Percentiles rank a stretch among this genome's conserved stretches.
Conservation (phyloP, 768 basidiomycete species). For the Cystobasidiopsis lactophilus region DNA sequence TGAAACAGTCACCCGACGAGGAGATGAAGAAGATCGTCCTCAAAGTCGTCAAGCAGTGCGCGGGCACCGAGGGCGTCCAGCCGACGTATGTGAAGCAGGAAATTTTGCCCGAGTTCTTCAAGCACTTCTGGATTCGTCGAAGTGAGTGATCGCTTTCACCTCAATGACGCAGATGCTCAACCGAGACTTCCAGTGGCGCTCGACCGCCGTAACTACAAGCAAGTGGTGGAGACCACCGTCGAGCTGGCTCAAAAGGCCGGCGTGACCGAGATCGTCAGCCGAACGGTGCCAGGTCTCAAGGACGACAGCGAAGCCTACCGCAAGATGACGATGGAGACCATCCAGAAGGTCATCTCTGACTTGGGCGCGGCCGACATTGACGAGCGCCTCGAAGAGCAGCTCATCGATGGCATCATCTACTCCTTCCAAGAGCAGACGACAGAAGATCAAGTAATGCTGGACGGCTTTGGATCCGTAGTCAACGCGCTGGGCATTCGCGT, state of each 20-base stretch:
- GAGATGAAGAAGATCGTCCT: slow-evolving; percentile 99
- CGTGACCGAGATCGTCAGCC: slow-evolving; percentile 82
- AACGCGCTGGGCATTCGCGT: slow-evolving; percentile 87
- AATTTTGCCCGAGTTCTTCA: slow-evolving; percentile 97
- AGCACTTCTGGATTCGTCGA: slow-evolving; percentile 66
- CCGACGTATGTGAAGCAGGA: slow-evolving; percentile 90
- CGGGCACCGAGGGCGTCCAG: slow-evolving; percentile 93
- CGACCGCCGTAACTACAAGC: slow-evolving; percentile 82
- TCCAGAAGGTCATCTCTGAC: slow-evolving; percentile 80
- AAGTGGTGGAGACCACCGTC: slow-evolving; percentile 95
- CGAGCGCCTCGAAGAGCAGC: slow-evolving; percentile 74
- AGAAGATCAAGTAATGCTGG: slow-evolving; percentile 97
- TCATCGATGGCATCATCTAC: slow-evolving; percentile 97
- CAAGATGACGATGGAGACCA: slow-evolving; percentile 99
- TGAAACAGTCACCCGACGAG: slow-evolving; percentile 75
- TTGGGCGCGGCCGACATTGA: slow-evolving; percentile 96
- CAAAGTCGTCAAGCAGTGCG: slow-evolving; percentile 97
- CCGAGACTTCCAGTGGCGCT: slow-evolving; percentile 41
- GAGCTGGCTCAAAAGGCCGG: slow-evolving; percentile 94
- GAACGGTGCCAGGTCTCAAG: slow-evolving; percentile 72
- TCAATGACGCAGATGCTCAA: slow-evolving; percentile 20
- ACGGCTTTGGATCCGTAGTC: slow-evolving; percentile 93
- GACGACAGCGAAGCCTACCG: slow-evolving; percentile 30
- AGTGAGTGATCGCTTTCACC: slow-evolving; percentile 1
- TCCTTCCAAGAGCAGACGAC: slow-evolving; percentile 99